Percentiles rank a stretch among this genome's conserved stretches.
phyloP scores from a whole-genome alignment of 345 rosid genomes.

The Eucalyptus grandis region DNA sequence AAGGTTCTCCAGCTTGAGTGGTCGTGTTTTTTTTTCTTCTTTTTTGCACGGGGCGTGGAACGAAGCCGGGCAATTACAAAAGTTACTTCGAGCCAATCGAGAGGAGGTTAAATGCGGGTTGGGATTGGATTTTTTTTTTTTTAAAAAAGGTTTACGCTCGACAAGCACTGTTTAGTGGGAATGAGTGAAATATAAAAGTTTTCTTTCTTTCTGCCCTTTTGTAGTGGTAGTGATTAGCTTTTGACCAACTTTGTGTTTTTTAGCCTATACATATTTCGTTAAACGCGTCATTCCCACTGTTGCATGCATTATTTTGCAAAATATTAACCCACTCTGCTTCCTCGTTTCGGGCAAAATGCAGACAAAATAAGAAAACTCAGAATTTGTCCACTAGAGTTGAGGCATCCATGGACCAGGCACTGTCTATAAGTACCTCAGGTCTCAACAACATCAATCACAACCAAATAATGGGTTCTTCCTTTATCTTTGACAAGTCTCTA shows the following conservation, averaged over 20 bases:
- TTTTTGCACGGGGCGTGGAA: neutral
- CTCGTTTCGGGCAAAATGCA: neutral
- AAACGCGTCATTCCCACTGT: neutral
- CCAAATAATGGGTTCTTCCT: neutral
- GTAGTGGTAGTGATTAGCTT: neutral
- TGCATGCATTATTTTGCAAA: neutral
- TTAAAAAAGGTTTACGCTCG: neutral
- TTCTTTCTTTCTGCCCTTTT: no score
- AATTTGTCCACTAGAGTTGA: neutral
- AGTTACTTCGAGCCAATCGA: no score
- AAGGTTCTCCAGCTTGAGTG: neutral
- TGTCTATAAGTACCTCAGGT: neutral
- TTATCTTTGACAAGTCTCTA: neutral
- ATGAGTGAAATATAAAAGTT: no score
- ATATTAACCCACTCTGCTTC: neutral
- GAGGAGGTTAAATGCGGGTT: no score
- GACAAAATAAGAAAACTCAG: neutral
- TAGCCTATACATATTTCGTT: neutral
- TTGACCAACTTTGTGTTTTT: neutral
- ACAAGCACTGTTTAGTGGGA: no score
- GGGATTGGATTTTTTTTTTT: no score
- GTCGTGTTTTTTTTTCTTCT: neutral
- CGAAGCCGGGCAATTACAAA: neutral
- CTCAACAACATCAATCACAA: neutral
- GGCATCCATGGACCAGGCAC: neutral